Conservation (phyloP, 257 asterid genomes). For the Lavandula angustifolia region DNA sequence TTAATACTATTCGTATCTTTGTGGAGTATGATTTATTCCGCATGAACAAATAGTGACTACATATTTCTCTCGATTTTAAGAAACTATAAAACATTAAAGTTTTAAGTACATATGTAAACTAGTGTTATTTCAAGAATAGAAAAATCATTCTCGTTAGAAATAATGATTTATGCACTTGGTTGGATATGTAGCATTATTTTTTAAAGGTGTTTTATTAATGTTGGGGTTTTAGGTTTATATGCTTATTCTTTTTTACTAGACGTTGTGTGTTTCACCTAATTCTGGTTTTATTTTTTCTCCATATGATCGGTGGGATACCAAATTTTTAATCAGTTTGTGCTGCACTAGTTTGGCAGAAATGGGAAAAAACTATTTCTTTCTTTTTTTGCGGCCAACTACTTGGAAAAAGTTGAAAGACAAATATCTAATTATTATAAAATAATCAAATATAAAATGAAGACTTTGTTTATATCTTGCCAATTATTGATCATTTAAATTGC, state of each 20-base stretch:
- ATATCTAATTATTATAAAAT: slow-evolving; percentile 28
- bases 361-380: slow-evolving; percentile 19
- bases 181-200: not conserved
- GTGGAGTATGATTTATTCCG: no score
- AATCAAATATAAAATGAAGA: not conserved
- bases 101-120: no score
- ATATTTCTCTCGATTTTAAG: no score
- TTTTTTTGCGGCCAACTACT: slow-evolving; percentile 36
- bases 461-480: not conserved
- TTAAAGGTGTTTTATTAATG: not conserved
- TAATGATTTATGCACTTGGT: not conserved
- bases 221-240: slow-evolving; percentile 15
- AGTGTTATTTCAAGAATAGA: not conserved
- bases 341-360: slow-evolving; percentile 40
- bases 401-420: slow-evolving; percentile 30
- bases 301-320: slow-evolving; percentile 27
- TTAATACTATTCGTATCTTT: no score
- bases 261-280: slow-evolving; percentile 32
- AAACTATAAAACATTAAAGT: no score
- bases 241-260: slow-evolving; percentile 16
- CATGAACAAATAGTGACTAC: no score
- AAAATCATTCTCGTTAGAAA: not conserved
- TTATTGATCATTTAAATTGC: no score
- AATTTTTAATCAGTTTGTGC: slow-evolving; percentile 26
- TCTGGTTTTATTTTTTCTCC: not conserved